These are phyloP conservation scores for Chamaenerion angustifolium DNA, from an alignment of 345 rosid species.

Conservation along the genomic window DNA sequence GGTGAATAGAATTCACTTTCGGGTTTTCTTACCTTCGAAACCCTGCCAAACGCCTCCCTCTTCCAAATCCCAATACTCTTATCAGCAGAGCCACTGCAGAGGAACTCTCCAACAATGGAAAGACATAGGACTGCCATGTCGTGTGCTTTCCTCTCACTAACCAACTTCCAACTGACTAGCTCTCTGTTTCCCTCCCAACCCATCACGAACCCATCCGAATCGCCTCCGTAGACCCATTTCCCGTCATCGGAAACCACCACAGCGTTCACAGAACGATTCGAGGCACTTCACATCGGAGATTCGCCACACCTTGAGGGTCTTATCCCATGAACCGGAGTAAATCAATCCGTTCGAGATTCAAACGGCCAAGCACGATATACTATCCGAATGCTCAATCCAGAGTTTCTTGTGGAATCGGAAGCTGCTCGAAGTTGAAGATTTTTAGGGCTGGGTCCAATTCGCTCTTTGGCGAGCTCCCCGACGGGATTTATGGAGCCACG, in stretches of 20 bases:
- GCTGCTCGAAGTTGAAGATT: slow-evolving; percentile 35
- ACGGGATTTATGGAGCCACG: too few species aligned
- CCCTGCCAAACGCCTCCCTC: slow-evolving; percentile 35
- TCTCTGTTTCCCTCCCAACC: slow-evolving; percentile 58
- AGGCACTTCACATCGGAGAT: slow-evolving; percentile 53
- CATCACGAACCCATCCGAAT: slow-evolving; percentile 79
- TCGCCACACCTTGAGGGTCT: slow-evolving; percentile 89
- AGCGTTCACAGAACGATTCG: too few species aligned
- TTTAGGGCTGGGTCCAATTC: slow-evolving; percentile 64
- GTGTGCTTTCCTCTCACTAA: slow-evolving; percentile 58
- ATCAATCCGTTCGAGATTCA: slow-evolving; percentile 38
- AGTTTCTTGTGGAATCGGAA: slow-evolving; percentile 45
- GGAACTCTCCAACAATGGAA: slow-evolving; percentile 57
- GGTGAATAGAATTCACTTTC: too few species aligned
- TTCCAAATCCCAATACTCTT: slow-evolving; percentile 78
- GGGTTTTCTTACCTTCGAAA: slow-evolving; percentile 37
- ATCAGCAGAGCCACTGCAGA: slow-evolving; percentile 85
- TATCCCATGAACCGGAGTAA: slow-evolving; percentile 92
- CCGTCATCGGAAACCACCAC: too few species aligned
- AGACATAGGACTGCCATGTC: slow-evolving; percentile 56
- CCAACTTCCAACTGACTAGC: slow-evolving; percentile 37
- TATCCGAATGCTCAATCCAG: slow-evolving; percentile 82
- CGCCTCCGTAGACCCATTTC: too few species aligned
- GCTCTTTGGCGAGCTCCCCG: slow-evolving; percentile 55
- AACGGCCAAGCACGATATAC: too few species aligned